Evolutionary conservation across 805 yeast species (phyloP), one percentile per base, ranked within the genome.

Genomic region (Candida mattraensis): DNA sequence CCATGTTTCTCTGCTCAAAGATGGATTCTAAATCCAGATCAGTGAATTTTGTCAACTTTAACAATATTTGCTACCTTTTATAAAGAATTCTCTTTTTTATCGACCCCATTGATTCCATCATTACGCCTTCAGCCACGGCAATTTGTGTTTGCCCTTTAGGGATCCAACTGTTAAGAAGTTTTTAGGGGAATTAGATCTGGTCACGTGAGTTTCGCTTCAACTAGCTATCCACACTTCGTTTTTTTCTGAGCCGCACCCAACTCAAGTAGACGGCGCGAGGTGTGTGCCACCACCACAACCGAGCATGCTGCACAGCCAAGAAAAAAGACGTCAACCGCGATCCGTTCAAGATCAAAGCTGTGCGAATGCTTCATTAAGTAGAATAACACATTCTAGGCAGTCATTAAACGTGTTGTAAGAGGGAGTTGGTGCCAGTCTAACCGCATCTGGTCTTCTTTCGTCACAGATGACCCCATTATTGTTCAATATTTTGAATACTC

Each of bases 401-500:
- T 89, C 94, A 27, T 55, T 61, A 48, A 84, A 84, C 1, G 84
- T 76, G 52, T 87, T 89, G 64, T 89, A 89, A 30, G 87, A 66
- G 0, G 96, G 93, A 3, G 75, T 68, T 6, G 98, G 96, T 0
- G 95, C 91, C n/a, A 89, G 54, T 39, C 97, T 67, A 24, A 91
- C 78, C n/a, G 88, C 97, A 54, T 80, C 79, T 1, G 97, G 97
- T 54, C 87, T 71, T 55, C 98, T 72, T 54, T 89, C 96, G 57
- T 89, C 98, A 39, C 87, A 83, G 16, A 89, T 74, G 2, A 87
- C 76, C 3, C 87, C 96, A 5, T 59, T 46, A 8, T 66, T 52
- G 44, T 66, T 70, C 43, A 89, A 54, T 40, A 66, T 64, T 2
- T 53, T 47, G 39, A 74, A 71, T 3, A 87, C 78, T 15, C 56